Conservation (phyloP, 1,284 basidiomycete species). For the Marasmius tenuissimus region DNA sequence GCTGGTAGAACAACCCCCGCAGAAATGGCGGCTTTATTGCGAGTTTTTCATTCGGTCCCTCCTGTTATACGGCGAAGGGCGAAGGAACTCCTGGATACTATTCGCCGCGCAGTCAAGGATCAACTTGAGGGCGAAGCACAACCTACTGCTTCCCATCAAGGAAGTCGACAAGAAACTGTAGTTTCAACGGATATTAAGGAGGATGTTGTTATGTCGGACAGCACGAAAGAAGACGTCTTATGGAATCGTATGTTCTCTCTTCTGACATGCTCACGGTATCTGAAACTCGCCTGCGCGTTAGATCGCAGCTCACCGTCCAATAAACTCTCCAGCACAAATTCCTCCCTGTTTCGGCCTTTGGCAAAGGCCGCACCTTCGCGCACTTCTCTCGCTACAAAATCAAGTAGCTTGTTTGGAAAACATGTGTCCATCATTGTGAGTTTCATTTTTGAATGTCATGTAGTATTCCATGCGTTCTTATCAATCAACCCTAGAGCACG, state of each 20-base stretch:
- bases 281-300: not conserved
- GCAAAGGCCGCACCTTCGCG: not conserved
- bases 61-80: slow-evolving; percentile 57
- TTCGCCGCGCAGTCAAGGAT: slow-evolving; percentile 49
- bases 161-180: not conserved
- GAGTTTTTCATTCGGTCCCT: slow-evolving; percentile 58
- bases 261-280: too few relatives aligned
- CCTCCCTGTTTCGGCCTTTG: slow-evolving; percentile 10
- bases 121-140: slow-evolving; percentile 13
- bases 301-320: not conserved
- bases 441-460: not conserved
- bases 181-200: not conserved
- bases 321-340: not conserved
- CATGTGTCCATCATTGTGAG: slow-evolving; percentile 5
- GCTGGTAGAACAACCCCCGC: slow-evolving; percentile 68
- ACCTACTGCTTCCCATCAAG: not conserved
- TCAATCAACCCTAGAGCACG: not conserved
- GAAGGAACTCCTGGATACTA: slow-evolving; percentile 61
- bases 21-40: slow-evolving; percentile 57
- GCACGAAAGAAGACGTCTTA: not conserved
- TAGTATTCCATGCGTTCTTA: not conserved
- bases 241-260: not conserved
- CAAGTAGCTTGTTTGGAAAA: slow-evolving; percentile 43
- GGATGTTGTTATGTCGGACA: not conserved
- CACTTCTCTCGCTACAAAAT: slow-evolving; percentile 18